Evolutionary conservation across 495 filamentous ascomycete species (phyloP), one percentile per base, ranked within the genome.

Genomic region (Xylaria scruposa): DNA sequence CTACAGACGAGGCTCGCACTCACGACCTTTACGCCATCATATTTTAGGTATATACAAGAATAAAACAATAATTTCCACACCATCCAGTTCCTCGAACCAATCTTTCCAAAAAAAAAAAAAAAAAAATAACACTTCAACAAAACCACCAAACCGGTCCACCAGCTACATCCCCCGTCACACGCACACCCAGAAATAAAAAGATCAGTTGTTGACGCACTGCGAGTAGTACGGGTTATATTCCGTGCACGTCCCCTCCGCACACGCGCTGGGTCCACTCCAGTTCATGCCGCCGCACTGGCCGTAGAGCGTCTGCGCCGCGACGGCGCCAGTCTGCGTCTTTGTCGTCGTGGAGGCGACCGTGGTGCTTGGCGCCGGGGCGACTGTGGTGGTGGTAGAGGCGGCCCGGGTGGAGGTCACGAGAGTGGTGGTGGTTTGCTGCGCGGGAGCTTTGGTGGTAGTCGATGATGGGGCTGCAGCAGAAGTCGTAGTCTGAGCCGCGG

Each of bases 281-380:
- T 82, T 83, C 21, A 36, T 79, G 4, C 87, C 87, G 62, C 86
- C 87, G 73, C 87, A 89, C 76, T 87, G 87, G 2, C 85, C 87
- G 31, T 80, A 89, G 64, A 84, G 56, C 53, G 71, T 76, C 67
- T 77, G 78, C n/a, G 65, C 72, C 42, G 49, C 38, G 29, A 70
- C 65, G 29, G 72, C 77, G 44, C 77, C 82, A 10, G 79, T 81
- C 67, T 74, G 79, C 68, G 76, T 67, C n/a, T 75, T 68, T 1
- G 78, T 73, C 6, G 81, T 78, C 9, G 75, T 82, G 7, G 74
- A 68, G 13, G 70, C 60, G 31, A 58, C 70, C 19, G 78, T 73
- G 62, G 78, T 81, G 33, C 78, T 74, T 12, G 72, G 69, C n/a
- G 70, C 73, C 1, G 79, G 64, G 10, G 75, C 58, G 0, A 49